Base-by-base conservation (phyloP, 2,329 filamentous ascomycete species). In the Trichophyton simii region DNA sequence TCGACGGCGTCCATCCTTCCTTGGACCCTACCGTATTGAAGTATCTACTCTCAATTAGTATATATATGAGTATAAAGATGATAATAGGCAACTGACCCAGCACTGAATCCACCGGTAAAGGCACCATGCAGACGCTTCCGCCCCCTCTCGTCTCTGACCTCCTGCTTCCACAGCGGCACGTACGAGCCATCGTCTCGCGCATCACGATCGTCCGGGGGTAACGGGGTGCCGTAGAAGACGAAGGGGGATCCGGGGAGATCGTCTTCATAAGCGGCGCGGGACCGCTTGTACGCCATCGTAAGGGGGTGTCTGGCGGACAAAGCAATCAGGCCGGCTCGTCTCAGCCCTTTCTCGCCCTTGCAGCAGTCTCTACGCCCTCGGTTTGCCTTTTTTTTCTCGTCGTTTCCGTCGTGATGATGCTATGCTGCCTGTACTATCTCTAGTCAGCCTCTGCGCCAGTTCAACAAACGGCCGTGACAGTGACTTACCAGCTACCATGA, bases 11-110 rank as follows among this genome's bases (percentile, higher is more conserved):
- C 92, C 92, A 99, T 77, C 94, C 94, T 79, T 99, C 92, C 75
- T 97, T 97, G 61, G 92, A 96, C 60, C 94, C 94, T 67, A 97
- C 94, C 3, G 91, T 96, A 73, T 99, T 99, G 77, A 94, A 97
- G 76, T 97, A 96, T 67, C 89, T 92, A 73, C 5, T 65, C 18
- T 70, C 63, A 63, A 22, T 48, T 59, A 38, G 34, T 31, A 34
- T 9, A 3, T 15, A 13, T 18, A 11, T 34, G 8, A 7, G 4
- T 34, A 34, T 34, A 34, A 34, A 34, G 5, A 34, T 34, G 5
- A 6, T 34, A 34, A 22, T 22, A 22, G 22, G 22, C 22, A 22
- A 74, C 85, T 78, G 83, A 92, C 87, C 94, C 94, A 78, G 94
- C 94, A 78, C 91, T 96, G 78, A 88, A 99, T 34, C 94, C 94